A percentile compares a stretch with the other conserved stretches of the same genome.
Conservation (phyloP, 164 flowering plant genomes). For the Buxus sempervirens region DNA sequence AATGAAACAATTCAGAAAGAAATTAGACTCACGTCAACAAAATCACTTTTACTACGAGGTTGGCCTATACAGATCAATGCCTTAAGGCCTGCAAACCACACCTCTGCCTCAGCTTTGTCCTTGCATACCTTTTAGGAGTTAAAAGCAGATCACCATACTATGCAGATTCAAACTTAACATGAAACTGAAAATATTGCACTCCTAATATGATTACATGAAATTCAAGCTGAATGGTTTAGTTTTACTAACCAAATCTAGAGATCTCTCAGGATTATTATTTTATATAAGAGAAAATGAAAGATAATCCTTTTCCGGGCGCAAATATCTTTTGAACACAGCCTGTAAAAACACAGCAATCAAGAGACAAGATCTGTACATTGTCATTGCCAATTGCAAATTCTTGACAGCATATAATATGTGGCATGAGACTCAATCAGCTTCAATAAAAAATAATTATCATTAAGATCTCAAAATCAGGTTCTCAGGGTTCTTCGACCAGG, state of each 20-base stretch:
- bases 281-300: constrained; percentile 88
- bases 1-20: neutral
- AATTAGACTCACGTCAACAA: constrained; percentile 48
- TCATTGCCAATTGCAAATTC: neutral
- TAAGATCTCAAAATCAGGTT: neutral
- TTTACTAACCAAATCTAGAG: constrained; percentile 84
- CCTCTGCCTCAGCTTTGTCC: constrained; percentile 81
- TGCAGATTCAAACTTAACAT: constrained; percentile 10
- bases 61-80: constrained; percentile 54
- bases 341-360: neutral
- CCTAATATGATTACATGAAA: neutral
- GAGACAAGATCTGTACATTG: neutral
- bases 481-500: constrained; percentile 62
- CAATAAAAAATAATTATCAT: neutral
- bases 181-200: neutral
- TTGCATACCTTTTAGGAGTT: constrained; percentile 62
- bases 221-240: neutral
- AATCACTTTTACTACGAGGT: constrained; percentile 43
- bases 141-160: neutral
- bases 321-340: constrained; percentile 56
- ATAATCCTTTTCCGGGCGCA: constrained; percentile 88
- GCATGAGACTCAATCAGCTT: neutral
- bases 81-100: constrained; percentile 79
- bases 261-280: constrained; percentile 67
- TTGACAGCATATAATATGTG: neutral